Percentiles rank a stretch among this genome's conserved stretches.
phyloP scores from a whole-genome alignment of 2,329 filamentous ascomycete genomes.

The Chlorencoelia australis region DNA sequence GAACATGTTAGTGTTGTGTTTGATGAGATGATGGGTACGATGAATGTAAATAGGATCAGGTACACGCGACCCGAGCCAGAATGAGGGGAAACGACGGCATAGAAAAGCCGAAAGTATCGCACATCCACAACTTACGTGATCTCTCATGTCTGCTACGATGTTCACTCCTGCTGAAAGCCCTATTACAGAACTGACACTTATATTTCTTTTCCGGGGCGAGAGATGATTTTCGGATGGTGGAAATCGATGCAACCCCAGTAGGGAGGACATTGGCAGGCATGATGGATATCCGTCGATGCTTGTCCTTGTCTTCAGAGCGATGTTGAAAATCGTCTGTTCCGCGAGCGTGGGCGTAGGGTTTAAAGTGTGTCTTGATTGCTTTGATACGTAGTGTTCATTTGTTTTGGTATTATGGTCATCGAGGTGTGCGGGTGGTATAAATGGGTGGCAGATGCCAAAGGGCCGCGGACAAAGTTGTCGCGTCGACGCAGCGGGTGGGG shows the following conservation, averaged over 20 bases:
- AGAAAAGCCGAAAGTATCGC: too few relatives aligned
- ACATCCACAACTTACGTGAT: constrained; percentile 67
- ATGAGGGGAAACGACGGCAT: constrained; percentile 10
- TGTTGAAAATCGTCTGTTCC: constrained; percentile 29
- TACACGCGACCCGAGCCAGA: constrained; percentile 11
- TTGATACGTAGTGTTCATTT: constrained; percentile 41
- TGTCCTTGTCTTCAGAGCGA: constrained; percentile 24
- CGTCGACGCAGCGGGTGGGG: constrained; percentile 1
- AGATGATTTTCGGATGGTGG: constrained; percentile 65
- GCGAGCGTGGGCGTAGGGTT: constrained; percentile 44
- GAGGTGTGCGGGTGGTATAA: constrained; percentile 33
- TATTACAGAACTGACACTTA: constrained; percentile 98
- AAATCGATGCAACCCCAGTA: constrained; percentile 49
- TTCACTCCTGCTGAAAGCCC: constrained; percentile 94
- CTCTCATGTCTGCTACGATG: constrained; percentile 94
- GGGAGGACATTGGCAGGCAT: constrained; percentile 60
- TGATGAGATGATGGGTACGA: not conserved
- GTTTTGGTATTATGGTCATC: constrained; percentile 46
- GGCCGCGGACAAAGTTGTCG: constrained; percentile 12
- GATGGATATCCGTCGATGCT: constrained; percentile 21
- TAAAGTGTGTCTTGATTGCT: constrained; percentile 55
- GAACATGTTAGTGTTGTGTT: constrained; percentile 10
- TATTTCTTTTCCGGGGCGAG: constrained; percentile 92
- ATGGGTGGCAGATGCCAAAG: constrained; percentile 27
- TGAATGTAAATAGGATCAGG: not conserved